Evolutionary conservation across 2,329 filamentous ascomycete genomes (phyloP), one percentile per base, ranked within the genome.

Genomic region (Didymosphaeria variabile): DNA sequence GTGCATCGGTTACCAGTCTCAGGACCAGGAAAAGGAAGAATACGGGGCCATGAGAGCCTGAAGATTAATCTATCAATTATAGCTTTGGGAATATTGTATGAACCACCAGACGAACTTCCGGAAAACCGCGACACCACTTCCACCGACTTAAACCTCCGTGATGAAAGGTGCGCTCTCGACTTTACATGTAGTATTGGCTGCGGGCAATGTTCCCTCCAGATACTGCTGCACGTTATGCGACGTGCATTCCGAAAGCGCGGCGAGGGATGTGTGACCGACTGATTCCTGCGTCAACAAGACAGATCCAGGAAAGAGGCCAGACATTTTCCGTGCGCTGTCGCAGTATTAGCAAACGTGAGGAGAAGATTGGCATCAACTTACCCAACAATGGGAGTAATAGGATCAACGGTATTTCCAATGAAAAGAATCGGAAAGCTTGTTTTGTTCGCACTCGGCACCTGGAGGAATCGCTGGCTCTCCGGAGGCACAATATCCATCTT

Each of bases 381-480:
- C 54, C 45, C 54, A 12, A 36, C 19, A 17, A 49, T 49, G 10
- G 46, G 55, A 19, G 55, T 50, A 21, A 57, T 42, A 2, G 55
- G 55, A 32, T 57, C 55, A 19, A 42, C 46, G 21, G 34, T 32
- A 23, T 49, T 57, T 3, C 55, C 55, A 17, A 57, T 31, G 17
- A 57, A 51, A 9, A 57, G 13, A 1, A 57, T 51, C 3, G 55
- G 55, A n/a, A 51, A 50, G 26, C 23, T 50, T 2, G 55, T 57
- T 17, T 50, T 19, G n/a, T 45, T 55, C 12, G 52, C 40, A 12
- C 52, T 19, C 5, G n/a, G 52, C 8, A 23, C 45, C 0, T 46
- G 42, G 1, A 40, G 54, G 26, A 68, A 62, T 31, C 60, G 60
- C 51, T 62, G 36, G 51, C 10, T 59, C n/a, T 50, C 23, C 5